A percentile compares a stretch with the other conserved stretches of the same genome.
Conservation (phyloP, 352 stramenopile genomes). For the Pythium monospermum region DNA sequence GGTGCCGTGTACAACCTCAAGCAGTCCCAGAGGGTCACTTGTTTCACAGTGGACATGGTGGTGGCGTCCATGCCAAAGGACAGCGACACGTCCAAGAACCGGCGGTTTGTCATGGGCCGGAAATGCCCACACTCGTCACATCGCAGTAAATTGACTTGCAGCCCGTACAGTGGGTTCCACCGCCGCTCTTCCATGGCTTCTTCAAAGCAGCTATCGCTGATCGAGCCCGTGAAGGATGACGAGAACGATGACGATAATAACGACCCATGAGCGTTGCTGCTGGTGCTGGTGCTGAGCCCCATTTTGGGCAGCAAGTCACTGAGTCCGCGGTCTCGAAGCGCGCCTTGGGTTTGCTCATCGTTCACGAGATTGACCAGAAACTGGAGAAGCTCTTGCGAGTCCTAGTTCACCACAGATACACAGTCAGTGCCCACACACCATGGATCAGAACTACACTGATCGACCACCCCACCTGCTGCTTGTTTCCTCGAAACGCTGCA, state of each 20-base stretch:
- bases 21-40: conserved; percentile 45
- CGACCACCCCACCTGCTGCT: conserved; percentile 50
- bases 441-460: not conserved
- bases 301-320: conserved; percentile 33
- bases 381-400: conserved; percentile 83
- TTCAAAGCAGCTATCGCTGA: conserved; percentile 65
- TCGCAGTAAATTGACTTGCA: conserved; percentile 79
- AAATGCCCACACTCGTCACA: conserved; percentile 61
- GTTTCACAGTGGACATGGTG: conserved; percentile 19
- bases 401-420: conserved; percentile 23
- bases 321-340: conserved; percentile 47
- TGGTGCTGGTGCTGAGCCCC: conserved; percentile 1
- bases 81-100: conserved; percentile 74
- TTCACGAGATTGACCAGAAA: conserved; percentile 82
- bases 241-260: too few relatives aligned
- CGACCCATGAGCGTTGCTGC: not conserved
- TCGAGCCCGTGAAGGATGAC: conserved; percentile 31
- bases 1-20: conserved; percentile 59
- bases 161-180: conserved; percentile 72
- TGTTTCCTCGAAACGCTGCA: conserved; percentile 59
- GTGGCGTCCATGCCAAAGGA: conserved; percentile 40
- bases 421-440: not conserved
- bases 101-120: conserved; percentile 67
- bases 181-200: conserved; percentile 56
- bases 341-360: conserved; percentile 49